phyloP scores from a whole-genome alignment of 2,329 filamentous ascomycete species.

The Exophiala aquamarina region DNA sequence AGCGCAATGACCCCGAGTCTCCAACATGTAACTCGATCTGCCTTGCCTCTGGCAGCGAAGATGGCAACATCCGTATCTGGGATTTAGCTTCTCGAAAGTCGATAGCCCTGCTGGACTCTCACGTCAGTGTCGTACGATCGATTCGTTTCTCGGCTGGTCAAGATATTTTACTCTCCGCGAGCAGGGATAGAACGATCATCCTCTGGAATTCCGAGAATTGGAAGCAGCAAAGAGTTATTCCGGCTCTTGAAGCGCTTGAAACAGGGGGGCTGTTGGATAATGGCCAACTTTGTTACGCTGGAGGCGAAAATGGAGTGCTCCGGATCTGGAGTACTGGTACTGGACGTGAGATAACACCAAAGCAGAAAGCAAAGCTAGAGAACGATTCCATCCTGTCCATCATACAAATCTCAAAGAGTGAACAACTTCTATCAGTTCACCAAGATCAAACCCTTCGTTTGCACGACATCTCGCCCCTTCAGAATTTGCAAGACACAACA shows the following conservation, averaged over 20 bases:
- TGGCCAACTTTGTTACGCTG: conserved; percentile 75
- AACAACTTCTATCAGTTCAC: conserved; percentile 71
- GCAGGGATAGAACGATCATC: conserved; percentile 90
- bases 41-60: conserved; percentile 87
- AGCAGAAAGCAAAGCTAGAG: conserved; percentile 63
- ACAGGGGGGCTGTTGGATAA: conserved; percentile 74
- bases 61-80: conserved; percentile 90
- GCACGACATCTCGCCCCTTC: conserved; percentile 58
- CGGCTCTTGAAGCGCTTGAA: conserved; percentile 83
- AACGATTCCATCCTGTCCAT: conserved; percentile 70
- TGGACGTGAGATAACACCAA: conserved; percentile 75
- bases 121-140: conserved; percentile 90
- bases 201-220: conserved; percentile 87
- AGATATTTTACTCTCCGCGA: conserved; percentile 76
- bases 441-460: conserved; percentile 85
- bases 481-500: conserved; percentile 32
- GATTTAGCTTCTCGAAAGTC: conserved; percentile 81
- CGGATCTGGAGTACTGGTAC: conserved; percentile 79
- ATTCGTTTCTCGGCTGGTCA: conserved; percentile 77
- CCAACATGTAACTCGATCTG: conserved; percentile 52
- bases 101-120: conserved; percentile 78
- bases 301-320: conserved; percentile 77
- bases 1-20: conserved; percentile 47
- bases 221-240: conserved; percentile 77
- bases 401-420: conserved; percentile 54